Evolutionary conservation across 2,329 filamentous ascomycete genomes (phyloP).

Genomic region (Verticillium dahliae): DNA sequence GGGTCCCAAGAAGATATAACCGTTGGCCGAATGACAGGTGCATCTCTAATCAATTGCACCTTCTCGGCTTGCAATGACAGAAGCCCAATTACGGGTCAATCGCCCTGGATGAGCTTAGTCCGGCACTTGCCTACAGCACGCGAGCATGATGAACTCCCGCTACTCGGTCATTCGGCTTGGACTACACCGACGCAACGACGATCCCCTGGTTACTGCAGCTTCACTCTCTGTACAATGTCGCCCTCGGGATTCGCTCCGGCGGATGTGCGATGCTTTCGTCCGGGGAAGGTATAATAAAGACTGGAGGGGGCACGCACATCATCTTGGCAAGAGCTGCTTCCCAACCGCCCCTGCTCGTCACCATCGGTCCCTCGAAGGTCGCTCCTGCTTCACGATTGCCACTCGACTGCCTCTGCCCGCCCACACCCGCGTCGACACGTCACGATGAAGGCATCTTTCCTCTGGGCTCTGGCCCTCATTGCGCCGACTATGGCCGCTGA

Average conservation of each 20-base stretch:
- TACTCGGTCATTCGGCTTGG: background rate
- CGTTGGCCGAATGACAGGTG: background rate
- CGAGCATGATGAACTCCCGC: background rate
- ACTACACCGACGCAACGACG: background rate
- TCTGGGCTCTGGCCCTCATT: slow-evolving; percentile 3
- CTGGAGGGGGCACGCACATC: background rate
- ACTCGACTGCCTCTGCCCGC: background rate
- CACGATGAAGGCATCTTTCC: background rate
- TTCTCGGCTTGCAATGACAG: background rate
- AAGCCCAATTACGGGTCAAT: background rate
- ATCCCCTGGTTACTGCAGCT: background rate
- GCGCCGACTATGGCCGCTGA: slow-evolving; percentile 12
- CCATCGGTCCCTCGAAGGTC: background rate
- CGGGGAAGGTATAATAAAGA: background rate
- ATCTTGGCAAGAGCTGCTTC: background rate
- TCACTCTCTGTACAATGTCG: too few species aligned
- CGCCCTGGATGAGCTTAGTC: background rate
- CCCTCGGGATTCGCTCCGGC: background rate
- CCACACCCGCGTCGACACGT: background rate
- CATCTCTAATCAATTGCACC: background rate
- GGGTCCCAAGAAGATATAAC: too few species aligned
- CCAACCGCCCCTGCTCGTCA: background rate
- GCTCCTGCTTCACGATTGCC: background rate
- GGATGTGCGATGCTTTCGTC: background rate
- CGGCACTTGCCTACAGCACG: background rate